phyloP scores from a whole-genome alignment of 176 grass and related monocot species.

The Tillandsia fasciculata region DNA sequence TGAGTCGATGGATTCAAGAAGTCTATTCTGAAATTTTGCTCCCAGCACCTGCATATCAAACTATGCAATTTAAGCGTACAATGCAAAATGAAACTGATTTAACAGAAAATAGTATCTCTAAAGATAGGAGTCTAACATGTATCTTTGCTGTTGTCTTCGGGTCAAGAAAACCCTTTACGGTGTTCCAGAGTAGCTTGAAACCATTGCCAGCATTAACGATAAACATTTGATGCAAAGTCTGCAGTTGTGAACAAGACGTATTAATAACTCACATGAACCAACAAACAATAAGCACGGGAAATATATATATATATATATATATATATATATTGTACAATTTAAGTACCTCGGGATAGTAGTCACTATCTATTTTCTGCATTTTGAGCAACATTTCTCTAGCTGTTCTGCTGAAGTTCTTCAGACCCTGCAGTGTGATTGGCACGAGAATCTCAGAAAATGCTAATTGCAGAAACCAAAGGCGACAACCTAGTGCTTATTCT shows the following conservation, averaged over 20 bases:
- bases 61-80: neutral
- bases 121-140: constrained; percentile 44
- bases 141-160: constrained; percentile 89
- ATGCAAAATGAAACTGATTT: neutral
- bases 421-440: constrained; percentile 38
- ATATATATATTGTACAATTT: neutral
- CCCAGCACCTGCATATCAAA: constrained; percentile 55
- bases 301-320: neutral
- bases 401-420: constrained; percentile 88
- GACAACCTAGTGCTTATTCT: too few species aligned
- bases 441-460: constrained; percentile 2
- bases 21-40: constrained; percentile 78
- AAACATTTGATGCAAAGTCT: constrained; percentile 97
- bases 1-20: constrained; percentile 80
- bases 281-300: constrained; percentile 13
- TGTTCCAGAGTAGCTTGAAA: constrained; percentile 93
- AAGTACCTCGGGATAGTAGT: constrained; percentile 90
- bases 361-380: constrained; percentile 90
- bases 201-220: constrained; percentile 86
- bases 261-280: constrained; percentile 1
- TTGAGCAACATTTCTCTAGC: constrained; percentile 71
- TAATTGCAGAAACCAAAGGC: neutral
- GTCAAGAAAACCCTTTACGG: constrained; percentile 95
- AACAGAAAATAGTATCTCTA: neutral
- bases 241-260: constrained; percentile 15